Percentiles rank a stretch among this genome's conserved stretches.
Evolutionary conservation across 176 grass and related monocot species (phyloP).

Genomic region (Musa schizocarpa): DNA sequence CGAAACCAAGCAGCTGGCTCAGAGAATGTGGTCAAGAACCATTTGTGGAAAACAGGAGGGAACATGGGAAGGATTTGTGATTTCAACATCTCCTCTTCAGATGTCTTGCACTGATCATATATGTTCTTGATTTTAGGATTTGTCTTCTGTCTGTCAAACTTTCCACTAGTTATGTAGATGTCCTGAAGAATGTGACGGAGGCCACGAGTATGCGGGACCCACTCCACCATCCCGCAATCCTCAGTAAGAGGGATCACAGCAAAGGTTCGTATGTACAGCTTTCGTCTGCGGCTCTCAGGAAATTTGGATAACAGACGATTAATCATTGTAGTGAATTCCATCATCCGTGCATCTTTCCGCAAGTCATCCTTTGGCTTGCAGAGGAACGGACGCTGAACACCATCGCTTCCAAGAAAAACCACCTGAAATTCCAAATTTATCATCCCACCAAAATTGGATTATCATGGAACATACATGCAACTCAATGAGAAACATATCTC

Average conservation of each 20-base stretch:
- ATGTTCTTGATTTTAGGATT: conserved; percentile 76
- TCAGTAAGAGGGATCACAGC: conserved; percentile 91
- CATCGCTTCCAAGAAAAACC: conserved; percentile 75
- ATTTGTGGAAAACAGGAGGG: conserved; percentile 90
- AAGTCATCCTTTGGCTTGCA: conserved; percentile 91
- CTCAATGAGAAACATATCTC: neutral
- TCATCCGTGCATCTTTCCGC: conserved; percentile 95
- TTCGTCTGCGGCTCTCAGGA: conserved; percentile 81
- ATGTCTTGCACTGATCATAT: conserved; percentile 63
- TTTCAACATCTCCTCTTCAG: conserved; percentile 81
- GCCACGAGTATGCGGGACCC: conserved; percentile 84
- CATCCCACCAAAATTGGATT: neutral
- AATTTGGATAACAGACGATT: conserved; percentile 90
- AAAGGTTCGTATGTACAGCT: conserved; percentile 94
- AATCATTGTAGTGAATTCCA: conserved; percentile 97
- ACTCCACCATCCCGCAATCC: conserved; percentile 90
- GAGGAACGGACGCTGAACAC: conserved; percentile 53
- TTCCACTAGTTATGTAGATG: conserved; percentile 74
- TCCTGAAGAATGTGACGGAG: conserved; percentile 94
- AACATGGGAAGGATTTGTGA: conserved; percentile 80
- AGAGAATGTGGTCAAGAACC: conserved; percentile 90
- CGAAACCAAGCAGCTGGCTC: conserved; percentile 96
- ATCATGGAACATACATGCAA: neutral
- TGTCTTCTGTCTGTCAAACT: conserved; percentile 67
- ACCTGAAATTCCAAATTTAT: conserved; percentile 46